phyloP scores from a whole-genome alignment of 768 basidiomycete genomes.

The Dioszegia hungarica region DNA sequence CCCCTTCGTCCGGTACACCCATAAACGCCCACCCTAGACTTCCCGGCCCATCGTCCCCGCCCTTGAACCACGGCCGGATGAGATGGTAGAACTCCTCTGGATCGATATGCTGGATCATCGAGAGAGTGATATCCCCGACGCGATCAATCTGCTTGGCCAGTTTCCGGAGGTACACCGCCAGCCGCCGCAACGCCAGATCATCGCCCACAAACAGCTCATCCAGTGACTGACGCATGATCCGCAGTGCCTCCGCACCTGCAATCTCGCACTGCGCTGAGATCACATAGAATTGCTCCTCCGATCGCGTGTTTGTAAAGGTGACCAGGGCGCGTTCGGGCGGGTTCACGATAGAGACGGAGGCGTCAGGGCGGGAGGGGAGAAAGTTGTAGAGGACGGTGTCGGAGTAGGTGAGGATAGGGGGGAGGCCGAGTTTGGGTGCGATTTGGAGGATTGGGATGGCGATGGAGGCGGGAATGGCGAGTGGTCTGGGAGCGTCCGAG shows the following conservation, averaged over 20 bases:
- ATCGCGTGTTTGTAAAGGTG: constrained; percentile 67
- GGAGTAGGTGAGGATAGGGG: constrained; percentile 83
- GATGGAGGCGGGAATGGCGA: constrained; percentile 65
- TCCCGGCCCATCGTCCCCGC: constrained; percentile 58
- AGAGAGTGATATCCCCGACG: constrained; percentile 59
- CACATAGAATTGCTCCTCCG: constrained; percentile 85
- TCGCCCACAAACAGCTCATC: constrained; percentile 84
- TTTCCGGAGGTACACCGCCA: constrained; percentile 63
- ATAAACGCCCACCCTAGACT: constrained; percentile 60
- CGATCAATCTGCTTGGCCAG: constrained; percentile 64
- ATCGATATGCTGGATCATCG: constrained; percentile 65
- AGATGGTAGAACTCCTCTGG: constrained; percentile 79
- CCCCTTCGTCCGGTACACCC: constrained; percentile 57
- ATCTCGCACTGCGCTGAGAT: constrained; percentile 81
- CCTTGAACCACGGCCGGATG: constrained; percentile 88
- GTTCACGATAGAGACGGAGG: constrained; percentile 51
- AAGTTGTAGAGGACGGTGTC: constrained; percentile 86
- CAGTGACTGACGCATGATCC: constrained; percentile 75
- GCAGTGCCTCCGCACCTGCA: constrained; percentile 74
- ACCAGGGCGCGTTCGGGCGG: constrained; percentile 52
- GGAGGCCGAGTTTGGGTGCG: constrained; percentile 66
- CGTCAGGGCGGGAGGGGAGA: constrained; percentile 28
- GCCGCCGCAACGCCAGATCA: constrained; percentile 60
- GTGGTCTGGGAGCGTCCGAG: constrained; percentile 45
- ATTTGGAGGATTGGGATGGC: constrained; percentile 67